phyloP scores from a whole-genome alignment of 2,329 filamentous ascomycete species.

The Emmonsia crescens region DNA sequence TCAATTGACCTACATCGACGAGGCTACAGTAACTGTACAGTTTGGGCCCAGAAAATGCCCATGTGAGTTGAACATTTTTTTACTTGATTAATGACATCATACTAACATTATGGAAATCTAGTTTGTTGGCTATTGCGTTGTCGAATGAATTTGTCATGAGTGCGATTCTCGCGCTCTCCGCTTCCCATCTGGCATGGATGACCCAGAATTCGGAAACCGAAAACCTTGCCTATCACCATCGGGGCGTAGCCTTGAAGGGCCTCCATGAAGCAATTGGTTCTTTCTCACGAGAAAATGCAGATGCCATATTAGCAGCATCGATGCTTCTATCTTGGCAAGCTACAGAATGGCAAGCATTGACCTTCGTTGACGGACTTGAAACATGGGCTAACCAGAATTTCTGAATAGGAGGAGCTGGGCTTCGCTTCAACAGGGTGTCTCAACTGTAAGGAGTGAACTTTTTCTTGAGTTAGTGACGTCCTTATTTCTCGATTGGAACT shows the following conservation, averaged over 20 bases:
- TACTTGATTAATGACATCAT: conserved; percentile 7
- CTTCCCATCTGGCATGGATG: conserved; percentile 83
- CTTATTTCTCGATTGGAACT: conserved; percentile 13
- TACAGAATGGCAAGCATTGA: conserved; percentile 69
- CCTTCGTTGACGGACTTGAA: conserved; percentile 15
- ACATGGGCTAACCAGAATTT: conserved; percentile 23
- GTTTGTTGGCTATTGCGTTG: conserved; percentile 71
- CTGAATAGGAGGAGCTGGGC: conserved; percentile 73
- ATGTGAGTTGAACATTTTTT: conserved; percentile 50
- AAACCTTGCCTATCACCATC: conserved; percentile 82
- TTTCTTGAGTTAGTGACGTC: neutral
- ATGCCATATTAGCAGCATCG: conserved; percentile 84
- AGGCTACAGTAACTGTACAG: conserved; percentile 70
- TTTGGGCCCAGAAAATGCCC: conserved; percentile 89
- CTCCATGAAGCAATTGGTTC: conserved; percentile 75
- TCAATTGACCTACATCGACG: conserved; percentile 70
- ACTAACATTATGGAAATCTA: conserved; percentile 24
- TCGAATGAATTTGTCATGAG: conserved; percentile 87
- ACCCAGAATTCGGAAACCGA: conserved; percentile 76
- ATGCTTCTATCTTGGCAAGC: conserved; percentile 92
- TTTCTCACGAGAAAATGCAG: conserved; percentile 78
- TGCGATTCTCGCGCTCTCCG: conserved; percentile 83
- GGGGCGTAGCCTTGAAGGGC: conserved; percentile 73
- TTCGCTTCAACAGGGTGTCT: conserved; percentile 82
- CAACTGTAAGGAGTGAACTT: conserved; percentile 52